Base-by-base conservation (phyloP, 164 flowering plant species). In the Warburgia ugandensis region DNA sequence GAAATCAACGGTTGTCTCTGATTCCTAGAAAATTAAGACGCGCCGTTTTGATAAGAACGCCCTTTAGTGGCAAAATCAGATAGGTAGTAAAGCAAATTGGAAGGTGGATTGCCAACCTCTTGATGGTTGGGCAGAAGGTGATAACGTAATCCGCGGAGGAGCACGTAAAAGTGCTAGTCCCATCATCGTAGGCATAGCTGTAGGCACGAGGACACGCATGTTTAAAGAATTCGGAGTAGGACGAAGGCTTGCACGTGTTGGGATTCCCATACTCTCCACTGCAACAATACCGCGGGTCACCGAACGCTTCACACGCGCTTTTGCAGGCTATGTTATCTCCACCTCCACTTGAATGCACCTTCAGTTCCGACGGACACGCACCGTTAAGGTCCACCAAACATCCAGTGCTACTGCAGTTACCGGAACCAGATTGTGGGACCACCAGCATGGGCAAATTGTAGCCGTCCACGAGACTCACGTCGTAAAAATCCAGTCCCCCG, bases 401-500 rank as follows among this genome's bases (percentile, higher is more conserved):
- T 11, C 43, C 41, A 2, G 52, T 56, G 23, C 41, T 27, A 2
- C 20, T 27, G 29, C 63, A 59, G 3, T 7, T 21, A 2, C 62
- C 60, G 1, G 39, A 26, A 5, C 58, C 56, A 10, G 56, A 56
- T 13, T 10, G 17, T 9, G 53, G 42, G 10, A 29, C 2, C 25
- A 62, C 29, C 11, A 47, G 48, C 5, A 62, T 12, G 4, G 60
- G 60, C 33, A 69, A 0, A 28, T 72, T 71, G 63, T 45, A 71
- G 30, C 75, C 74, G 52, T 69, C 77, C 1, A 67, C 77, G 11
- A 73, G 67, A 53, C 73, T 70, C 1, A 61, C 41, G 55, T 70
- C 75, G 45, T 58, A 73, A 41, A 54, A 70, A 27, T 70, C 76
- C 11, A 41, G 28, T 5, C 39, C 60, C 0, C 32, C 25, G 11